Percentiles rank a stretch among this genome's conserved stretches.
phyloP scores from a whole-genome alignment of 306 rosid genomes.

The Medicago ruthenica region DNA sequence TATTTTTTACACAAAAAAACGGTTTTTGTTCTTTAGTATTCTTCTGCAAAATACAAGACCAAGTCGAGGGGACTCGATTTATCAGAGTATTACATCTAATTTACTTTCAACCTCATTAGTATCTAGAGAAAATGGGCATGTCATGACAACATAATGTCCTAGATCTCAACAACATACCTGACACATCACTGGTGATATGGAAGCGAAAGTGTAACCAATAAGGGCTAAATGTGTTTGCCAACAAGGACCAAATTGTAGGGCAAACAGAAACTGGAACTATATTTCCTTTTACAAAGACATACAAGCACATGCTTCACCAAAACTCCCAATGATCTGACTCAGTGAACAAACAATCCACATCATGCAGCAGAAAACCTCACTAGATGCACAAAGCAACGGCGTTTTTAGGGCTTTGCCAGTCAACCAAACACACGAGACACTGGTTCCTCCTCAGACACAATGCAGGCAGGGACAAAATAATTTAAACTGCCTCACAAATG shows the following conservation, averaged over 20 bases:
- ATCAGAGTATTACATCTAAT: background rate
- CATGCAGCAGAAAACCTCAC: slow-evolving; percentile 7
- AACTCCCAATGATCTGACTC: background rate
- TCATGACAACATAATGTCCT: background rate
- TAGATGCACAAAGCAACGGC: background rate
- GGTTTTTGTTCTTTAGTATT: background rate
- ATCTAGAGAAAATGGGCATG: background rate
- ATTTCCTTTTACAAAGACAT: background rate
- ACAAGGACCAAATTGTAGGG: background rate
- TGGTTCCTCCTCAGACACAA: background rate
- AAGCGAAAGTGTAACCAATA: background rate
- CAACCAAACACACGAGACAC: background rate
- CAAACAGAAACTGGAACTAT: background rate
- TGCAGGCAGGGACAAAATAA: background rate
- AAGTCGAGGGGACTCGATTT: background rate
- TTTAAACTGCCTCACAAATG: background rate
- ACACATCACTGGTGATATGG: background rate
- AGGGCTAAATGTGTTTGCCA: background rate
- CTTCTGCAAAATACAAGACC: background rate
- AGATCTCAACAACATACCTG: background rate
- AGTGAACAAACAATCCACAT: background rate
- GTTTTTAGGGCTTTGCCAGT: background rate
- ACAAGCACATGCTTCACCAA: background rate
- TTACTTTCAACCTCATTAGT: background rate
- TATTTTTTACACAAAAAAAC: background rate